Evolutionary conservation across 2,329 filamentous ascomycete species (phyloP).

Genomic region (Alternaria arborescens): DNA sequence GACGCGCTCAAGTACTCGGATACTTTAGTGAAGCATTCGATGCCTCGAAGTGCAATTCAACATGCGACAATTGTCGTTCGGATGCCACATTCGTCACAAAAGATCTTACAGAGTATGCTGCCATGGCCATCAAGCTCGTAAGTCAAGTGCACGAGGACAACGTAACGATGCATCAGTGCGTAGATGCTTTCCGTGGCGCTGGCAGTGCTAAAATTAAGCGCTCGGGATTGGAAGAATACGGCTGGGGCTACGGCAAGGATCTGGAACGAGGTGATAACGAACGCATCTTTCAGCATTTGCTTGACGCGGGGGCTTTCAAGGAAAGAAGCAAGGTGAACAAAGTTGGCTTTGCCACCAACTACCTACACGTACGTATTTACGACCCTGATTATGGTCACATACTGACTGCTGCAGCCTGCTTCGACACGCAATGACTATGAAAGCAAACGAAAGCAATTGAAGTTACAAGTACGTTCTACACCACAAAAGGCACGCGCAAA

Average conservation of each 20-base stretch:
- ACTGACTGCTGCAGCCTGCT: constrained; percentile 51
- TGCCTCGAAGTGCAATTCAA: constrained; percentile 72
- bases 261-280: constrained; percentile 80
- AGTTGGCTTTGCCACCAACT: constrained; percentile 75
- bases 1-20: constrained; percentile 84
- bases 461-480: constrained; percentile 63
- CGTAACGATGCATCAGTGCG: constrained; percentile 75
- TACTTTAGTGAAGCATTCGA: constrained; percentile 93
- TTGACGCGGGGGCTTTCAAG: constrained; percentile 74
- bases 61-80: constrained; percentile 90
- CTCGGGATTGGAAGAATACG: constrained; percentile 62
- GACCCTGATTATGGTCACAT: background rate
- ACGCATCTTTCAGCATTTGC: constrained; percentile 80
- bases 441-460: constrained; percentile 48
- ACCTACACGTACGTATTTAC: constrained; percentile 67
- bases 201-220: constrained; percentile 67
- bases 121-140: constrained; percentile 75
- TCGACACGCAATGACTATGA: constrained; percentile 58
- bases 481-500: constrained; percentile 50
- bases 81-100: constrained; percentile 73
- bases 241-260: constrained; percentile 70
- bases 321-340: constrained; percentile 74
- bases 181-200: constrained; percentile 82
- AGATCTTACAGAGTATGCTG: constrained; percentile 80
- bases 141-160: constrained; percentile 63